A percentile compares a stretch with the other conserved stretches of the same genome.
phyloP scores from a whole-genome alignment of 257 asterid species.

The Solanum pennellii region DNA sequence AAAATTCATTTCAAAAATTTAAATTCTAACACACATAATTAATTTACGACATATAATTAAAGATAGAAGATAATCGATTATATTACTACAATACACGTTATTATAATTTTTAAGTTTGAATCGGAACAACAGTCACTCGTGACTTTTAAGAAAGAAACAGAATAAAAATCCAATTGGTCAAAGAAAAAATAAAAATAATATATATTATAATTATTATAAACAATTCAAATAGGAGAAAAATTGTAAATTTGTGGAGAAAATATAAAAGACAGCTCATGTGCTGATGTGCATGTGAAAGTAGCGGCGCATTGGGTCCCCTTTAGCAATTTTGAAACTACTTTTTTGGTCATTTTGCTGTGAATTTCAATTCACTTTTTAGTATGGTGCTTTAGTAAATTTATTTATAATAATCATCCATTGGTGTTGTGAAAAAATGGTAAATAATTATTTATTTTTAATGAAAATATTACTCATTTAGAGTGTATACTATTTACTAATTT shows the following conservation, averaged over 20 bases:
- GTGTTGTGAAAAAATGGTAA: no score
- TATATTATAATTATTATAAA: not conserved
- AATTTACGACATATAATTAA: not conserved
- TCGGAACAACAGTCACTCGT: not conserved
- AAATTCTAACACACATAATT: not conserved
- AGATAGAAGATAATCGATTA: accelerated
- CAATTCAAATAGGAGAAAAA: not conserved
- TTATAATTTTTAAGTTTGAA: not conserved
- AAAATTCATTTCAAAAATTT: not conserved
- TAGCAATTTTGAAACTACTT: not conserved
- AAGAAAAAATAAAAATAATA: not conserved
- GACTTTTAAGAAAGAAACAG: not conserved
- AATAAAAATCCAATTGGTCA: not conserved
- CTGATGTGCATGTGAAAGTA: slow-evolving; percentile 28
- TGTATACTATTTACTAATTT: no score
- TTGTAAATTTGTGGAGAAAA: not conserved
- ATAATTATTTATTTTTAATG: no score
- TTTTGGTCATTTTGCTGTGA: not conserved
- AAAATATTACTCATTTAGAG: not conserved
- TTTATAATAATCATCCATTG: no score
- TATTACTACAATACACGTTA: not conserved
- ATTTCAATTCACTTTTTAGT: not conserved
- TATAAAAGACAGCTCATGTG: slow-evolving; percentile 23
- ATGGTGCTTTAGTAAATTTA: not conserved
- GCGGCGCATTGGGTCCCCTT: slow-evolving; percentile 28